Base-by-base conservation (phyloP, 306 rosid genomes). In the Coriaria nepalensis region DNA sequence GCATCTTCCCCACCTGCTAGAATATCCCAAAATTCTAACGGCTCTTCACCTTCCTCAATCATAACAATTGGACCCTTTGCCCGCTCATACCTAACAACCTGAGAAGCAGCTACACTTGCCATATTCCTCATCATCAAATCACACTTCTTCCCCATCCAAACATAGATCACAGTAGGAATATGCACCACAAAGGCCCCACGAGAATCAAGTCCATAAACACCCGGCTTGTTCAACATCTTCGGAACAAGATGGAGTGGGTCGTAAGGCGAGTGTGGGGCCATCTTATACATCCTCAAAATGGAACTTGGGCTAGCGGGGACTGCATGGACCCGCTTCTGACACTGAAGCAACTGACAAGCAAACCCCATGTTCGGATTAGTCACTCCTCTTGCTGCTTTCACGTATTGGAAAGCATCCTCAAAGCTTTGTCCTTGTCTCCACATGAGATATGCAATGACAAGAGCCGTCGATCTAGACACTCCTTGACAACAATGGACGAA, bases 241-340 rank as follows among this genome's bases (percentile, higher is more conserved):
- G 95, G 95, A 10, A 90, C 97, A 55, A 90, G 72, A 62, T 90
- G 97, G 45, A 90, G 93, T 52, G 97, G 93, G 13, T 78, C 97
- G 34, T 90, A 84, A 0, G 95, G 69, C 0, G 97, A 90, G 71
- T 90, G 97, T 5, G 97, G 95, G 9, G 97, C 95, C 79, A 90
- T 84, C 40, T 93, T 53, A 57, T 73, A 90, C 83, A 90, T 81
- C 75, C 93, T 79, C 32, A 80, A 67, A 69, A 75, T 45, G 2
- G 95, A 84, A 65, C 44, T 79, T 0, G 97, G 97, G 73, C 97
- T 90, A 0, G 76, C 72, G 10, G 95, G 97, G 60, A 68, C 60
- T 33, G 86, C 93, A 49, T 68, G 86, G n/a, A 90, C 95, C 45
- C 97, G 50, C 57, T 90, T 90, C 75, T 90, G 97, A 66, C 97